Evolutionary conservation across 306 rosid species (phyloP).

Genomic region (Dicorynia guianensis): DNA sequence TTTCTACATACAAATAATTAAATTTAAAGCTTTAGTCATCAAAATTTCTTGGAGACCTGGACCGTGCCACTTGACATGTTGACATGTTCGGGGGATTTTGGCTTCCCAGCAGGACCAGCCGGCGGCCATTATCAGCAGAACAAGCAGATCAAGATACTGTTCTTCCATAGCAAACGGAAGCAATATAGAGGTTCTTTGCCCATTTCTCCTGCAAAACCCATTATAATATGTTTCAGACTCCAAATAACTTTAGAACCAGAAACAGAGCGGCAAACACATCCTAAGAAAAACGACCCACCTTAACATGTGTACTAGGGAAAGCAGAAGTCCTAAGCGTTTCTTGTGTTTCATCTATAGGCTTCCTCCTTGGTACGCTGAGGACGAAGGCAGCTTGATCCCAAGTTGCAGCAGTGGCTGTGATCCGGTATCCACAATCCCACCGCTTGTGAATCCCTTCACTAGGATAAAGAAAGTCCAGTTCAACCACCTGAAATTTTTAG

Average conservation of each 20-base stretch:
- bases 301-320: conserved; percentile 78
- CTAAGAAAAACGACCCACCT: conserved; percentile 52
- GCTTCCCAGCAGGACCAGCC: neutral
- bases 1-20: conserved; percentile 54
- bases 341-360: conserved; percentile 72
- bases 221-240: conserved; percentile 4
- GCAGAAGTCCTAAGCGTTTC: conserved; percentile 85
- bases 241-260: neutral
- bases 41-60: conserved; percentile 58
- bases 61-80: conserved; percentile 34
- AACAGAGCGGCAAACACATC: neutral
- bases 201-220: conserved; percentile 78
- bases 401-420: conserved; percentile 85
- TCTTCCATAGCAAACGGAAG: conserved; percentile 79
- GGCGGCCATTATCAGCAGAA: conserved; percentile 4
- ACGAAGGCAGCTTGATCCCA: conserved; percentile 84
- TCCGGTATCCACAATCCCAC: conserved; percentile 83
- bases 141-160: conserved; percentile 66
- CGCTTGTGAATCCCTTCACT: conserved; percentile 89
- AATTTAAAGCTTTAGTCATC: conserved; percentile 44
- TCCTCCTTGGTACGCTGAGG: conserved; percentile 76
- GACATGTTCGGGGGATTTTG: conserved; percentile 30
- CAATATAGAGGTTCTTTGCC: conserved; percentile 83
- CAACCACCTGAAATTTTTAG: conserved; percentile 70
- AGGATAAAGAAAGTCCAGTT: conserved; percentile 85